Evolutionary conservation across 768 basidiomycete genomes (phyloP), one percentile per base, ranked within the genome.

Genomic region (Suillus weaverae): DNA sequence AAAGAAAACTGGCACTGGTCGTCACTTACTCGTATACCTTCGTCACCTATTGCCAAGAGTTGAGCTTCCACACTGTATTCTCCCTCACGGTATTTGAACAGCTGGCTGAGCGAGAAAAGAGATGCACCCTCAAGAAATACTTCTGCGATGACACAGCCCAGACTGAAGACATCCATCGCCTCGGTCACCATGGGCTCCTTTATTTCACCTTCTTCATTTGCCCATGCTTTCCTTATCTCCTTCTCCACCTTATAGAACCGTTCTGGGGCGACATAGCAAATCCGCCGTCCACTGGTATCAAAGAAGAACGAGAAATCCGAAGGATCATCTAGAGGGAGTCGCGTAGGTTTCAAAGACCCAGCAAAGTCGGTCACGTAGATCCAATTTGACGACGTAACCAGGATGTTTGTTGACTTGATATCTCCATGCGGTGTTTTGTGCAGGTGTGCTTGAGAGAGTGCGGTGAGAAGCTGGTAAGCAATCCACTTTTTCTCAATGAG

Each of bases 271-370:
- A 99, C 81, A 72, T 99, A 99, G 75, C 97, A 99, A 1, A 94
- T 96, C 13, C 97, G 85, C 8, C 95, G 83, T 2, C 94, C 94
- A 14, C 94, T 95, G 5, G 94, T 95, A 77, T 99, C 97, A 76
- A 96, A 99, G 83, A 89, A 99, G 81, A 95, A 97, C 5, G 95
- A 96, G 76, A 98, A 99, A 78, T 97, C 95, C 9, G 96, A 88
- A 4, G 97, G 97, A 73, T 99, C 96, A 72, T 99, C 95, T 51
- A 98, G 84, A 0, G 97, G 97, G 13, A 99, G 86, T 75, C 88
- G 93, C 2, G 95, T 96, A 0, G 96, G 97, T 74, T 99, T 99
- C 85, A 93, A 96, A 7, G 87, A 79, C 0, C 89, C 85, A 0
- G 96, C 93, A 74, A 99, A 99, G 79, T 99, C 97, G 48, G 96